Conservation (phyloP, 1,284 basidiomycete species). For the Rhodotorula glutinis region DNA sequence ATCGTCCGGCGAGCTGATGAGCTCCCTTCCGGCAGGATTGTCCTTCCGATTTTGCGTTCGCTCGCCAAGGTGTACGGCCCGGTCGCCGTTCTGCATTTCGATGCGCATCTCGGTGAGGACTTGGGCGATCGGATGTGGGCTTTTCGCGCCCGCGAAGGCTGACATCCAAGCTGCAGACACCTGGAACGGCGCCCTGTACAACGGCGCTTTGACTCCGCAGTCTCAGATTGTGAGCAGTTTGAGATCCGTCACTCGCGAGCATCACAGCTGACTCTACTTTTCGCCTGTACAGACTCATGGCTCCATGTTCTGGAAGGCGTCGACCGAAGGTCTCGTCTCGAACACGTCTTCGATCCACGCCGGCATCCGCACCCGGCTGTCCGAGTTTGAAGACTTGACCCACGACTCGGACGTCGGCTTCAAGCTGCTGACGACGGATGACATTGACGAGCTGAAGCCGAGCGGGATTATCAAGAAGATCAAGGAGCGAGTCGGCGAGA, state of each 20-base stretch:
- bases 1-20: background rate
- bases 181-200: conserved; percentile 23
- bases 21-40: conserved; percentile 41
- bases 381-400: conserved; percentile 26
- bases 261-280: background rate
- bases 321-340: conserved; percentile 50
- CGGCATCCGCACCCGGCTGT: conserved; percentile 43
- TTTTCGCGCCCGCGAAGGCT: background rate
- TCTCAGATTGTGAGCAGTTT: conserved; percentile 31
- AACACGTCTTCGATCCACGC: conserved; percentile 49
- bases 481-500: conserved; percentile 48
- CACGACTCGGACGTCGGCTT: conserved; percentile 52
- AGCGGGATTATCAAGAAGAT: conserved; percentile 49
- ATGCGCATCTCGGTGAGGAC: conserved; percentile 46
- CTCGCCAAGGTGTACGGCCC: conserved; percentile 50
- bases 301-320: conserved; percentile 52
- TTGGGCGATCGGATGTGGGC: no score
- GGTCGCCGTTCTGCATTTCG: conserved; percentile 53
- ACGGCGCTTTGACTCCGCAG: conserved; percentile 31
- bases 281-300: conserved; percentile 45
- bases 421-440: conserved; percentile 49
- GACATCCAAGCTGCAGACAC: background rate
- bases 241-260: background rate
- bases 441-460: conserved; percentile 51
- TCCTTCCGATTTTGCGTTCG: conserved; percentile 50